A percentile compares a stretch with the other conserved stretches of the same genome.
Conservation (phyloP, 2,329 filamentous ascomycete genomes). For the Microsporum audouinii region DNA sequence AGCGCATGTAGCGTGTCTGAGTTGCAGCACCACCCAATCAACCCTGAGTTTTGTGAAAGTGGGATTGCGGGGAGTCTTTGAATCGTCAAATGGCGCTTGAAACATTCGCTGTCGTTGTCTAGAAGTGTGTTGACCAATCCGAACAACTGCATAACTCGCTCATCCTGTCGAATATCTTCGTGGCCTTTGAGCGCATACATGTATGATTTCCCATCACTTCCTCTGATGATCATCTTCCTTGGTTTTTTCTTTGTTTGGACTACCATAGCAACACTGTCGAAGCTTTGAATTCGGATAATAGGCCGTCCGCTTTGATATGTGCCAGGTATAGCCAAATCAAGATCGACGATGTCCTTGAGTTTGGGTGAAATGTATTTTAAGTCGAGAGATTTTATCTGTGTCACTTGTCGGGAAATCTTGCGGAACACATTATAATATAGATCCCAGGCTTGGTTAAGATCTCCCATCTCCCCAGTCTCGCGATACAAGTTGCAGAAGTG, state of each 20-base stretch:
- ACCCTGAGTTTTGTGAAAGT: constrained; percentile 86
- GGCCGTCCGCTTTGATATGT: constrained; percentile 74
- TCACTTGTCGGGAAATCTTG: constrained; percentile 83
- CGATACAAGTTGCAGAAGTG: constrained; percentile 94
- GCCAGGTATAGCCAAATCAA: constrained; percentile 90
- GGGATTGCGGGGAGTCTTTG: constrained; percentile 95
- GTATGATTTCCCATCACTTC: constrained; percentile 79
- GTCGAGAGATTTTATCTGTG: constrained; percentile 84
- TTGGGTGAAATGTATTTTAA: constrained; percentile 95
- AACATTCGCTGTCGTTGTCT: constrained; percentile 84
- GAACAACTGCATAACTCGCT: constrained; percentile 98
- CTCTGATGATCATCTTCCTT: constrained; percentile 73
- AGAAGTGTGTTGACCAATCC: constrained; percentile 94
- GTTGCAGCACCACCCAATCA: constrained; percentile 93
- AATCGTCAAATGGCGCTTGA: constrained; percentile 94
- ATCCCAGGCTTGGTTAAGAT: constrained; percentile 97
- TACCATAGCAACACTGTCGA: constrained; percentile 79
- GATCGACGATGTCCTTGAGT: constrained; percentile 68
- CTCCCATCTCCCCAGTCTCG: constrained; percentile 75
- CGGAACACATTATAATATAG: constrained; percentile 98
- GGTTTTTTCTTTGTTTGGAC: constrained; percentile 96
- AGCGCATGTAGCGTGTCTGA: constrained; percentile 94
- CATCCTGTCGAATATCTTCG: constrained; percentile 96
- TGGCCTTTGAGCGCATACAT: constrained; percentile 95
- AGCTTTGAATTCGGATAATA: constrained; percentile 74